These are phyloP conservation scores for Saprolegnia parasitica DNA, from an alignment of 352 stramenopile genomes.

Conservation along the genomic window DNA sequence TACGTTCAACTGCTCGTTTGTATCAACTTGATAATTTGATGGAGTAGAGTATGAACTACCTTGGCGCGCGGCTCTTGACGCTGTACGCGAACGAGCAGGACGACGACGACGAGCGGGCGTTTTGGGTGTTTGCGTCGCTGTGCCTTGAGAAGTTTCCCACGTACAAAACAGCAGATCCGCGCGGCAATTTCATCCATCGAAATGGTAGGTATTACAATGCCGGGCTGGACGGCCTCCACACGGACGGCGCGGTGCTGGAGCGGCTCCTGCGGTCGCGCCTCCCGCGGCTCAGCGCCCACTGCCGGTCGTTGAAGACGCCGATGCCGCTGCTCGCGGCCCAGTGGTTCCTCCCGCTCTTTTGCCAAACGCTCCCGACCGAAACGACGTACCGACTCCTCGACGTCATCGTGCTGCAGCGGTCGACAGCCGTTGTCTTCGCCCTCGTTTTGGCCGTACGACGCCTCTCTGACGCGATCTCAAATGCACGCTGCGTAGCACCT, in stretches of 20 bases:
- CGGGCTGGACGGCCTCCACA: constrained; percentile 1
- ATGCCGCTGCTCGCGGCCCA: constrained; percentile 15
- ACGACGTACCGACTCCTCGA: constrained; percentile 25
- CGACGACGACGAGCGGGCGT: constrained; percentile 27
- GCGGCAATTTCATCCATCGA: background rate
- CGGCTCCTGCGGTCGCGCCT: constrained; percentile 7
- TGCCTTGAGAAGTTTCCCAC: constrained; percentile 20
- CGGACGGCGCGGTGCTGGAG: constrained; percentile 22
- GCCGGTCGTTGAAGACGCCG: constrained; percentile 1
- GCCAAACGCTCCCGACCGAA: constrained; percentile 18
- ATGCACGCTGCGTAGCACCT: constrained; percentile 11
- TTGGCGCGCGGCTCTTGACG: constrained; percentile 13
- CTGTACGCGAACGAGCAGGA: background rate
- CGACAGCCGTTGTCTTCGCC: constrained; percentile 10
- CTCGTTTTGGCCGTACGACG: constrained; percentile 19
- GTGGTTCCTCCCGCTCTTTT: constrained; percentile 28
- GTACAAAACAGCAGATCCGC: background rate
- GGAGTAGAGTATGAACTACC: constrained; percentile 29
- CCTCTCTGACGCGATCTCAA: too few relatives aligned
- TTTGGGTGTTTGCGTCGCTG: constrained; percentile 32
- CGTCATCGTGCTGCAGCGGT: constrained; percentile 4
- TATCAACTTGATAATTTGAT: background rate
- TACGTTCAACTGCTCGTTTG: background rate
- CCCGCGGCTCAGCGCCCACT: constrained; percentile 17
- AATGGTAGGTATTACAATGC: constrained; percentile 25